Evolutionary conservation across 2,329 filamentous ascomycete species (phyloP).

Genomic region (Zasmidium angulare): DNA sequence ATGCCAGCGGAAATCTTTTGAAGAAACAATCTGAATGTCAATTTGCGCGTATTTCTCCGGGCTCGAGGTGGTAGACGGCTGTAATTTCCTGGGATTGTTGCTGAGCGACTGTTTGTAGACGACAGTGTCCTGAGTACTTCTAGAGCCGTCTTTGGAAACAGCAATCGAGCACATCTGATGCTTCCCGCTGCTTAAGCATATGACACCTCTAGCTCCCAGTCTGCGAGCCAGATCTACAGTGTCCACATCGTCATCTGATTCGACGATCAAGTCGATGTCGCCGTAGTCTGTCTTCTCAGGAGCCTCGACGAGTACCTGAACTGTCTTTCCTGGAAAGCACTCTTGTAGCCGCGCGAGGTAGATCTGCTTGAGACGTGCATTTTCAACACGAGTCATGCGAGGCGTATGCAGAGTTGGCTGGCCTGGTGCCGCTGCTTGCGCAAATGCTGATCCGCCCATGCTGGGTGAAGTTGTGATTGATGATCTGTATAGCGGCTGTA

Average conservation of each 20-base stretch:
- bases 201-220: constrained; percentile 47
- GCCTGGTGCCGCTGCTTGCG: constrained; percentile 39
- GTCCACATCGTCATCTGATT: constrained; percentile 21
- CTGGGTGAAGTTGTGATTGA: neutral
- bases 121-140: neutral
- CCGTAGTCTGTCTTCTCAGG: constrained; percentile 68
- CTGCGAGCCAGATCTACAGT: constrained; percentile 38
- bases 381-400: constrained; percentile 62
- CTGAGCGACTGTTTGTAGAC: constrained; percentile 16
- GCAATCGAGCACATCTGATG: constrained; percentile 23
- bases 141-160: constrained; percentile 20
- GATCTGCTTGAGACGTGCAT: constrained; percentile 51
- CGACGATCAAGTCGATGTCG: constrained; percentile 67
- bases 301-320: constrained; percentile 64
- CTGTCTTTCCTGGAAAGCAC: constrained; percentile 51
- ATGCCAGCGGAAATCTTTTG: constrained; percentile 57
- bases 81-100: neutral
- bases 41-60: constrained; percentile 58
- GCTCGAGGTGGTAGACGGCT: neutral
- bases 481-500: too few relatives aligned
- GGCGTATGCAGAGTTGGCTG: constrained; percentile 56
- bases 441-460: constrained; percentile 69
- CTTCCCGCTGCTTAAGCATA: constrained; percentile 16
- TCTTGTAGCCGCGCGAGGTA: constrained; percentile 49
- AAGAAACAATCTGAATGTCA: constrained; percentile 61